Evolutionary conservation across 352 stramenopile genomes (phyloP).

Genomic region (Globisporangium heterothallicum): DNA sequence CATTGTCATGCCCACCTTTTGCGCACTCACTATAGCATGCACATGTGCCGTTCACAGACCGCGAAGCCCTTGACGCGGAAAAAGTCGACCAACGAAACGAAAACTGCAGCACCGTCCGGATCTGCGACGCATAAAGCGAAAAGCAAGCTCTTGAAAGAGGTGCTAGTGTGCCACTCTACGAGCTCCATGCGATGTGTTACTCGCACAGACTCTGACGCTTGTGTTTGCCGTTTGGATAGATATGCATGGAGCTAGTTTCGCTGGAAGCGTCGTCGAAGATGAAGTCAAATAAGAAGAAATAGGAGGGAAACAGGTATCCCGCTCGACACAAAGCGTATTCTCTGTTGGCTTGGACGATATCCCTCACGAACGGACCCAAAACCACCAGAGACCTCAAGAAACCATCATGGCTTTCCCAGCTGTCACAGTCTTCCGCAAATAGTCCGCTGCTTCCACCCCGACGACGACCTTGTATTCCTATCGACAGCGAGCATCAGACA

Average conservation of each 20-base stretch:
- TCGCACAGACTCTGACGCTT: neutral
- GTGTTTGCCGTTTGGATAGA: neutral
- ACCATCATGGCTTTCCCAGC: slow-evolving; percentile 19
- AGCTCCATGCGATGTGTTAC: too few species aligned
- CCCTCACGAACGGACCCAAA: too few species aligned
- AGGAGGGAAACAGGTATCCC: neutral
- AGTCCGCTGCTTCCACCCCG: slow-evolving; percentile 27
- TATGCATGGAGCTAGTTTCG: slow-evolving; percentile 18
- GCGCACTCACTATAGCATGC: too few species aligned
- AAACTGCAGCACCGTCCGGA: neutral
- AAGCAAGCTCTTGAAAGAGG: slow-evolving; percentile 14
- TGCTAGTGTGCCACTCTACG: too few species aligned
- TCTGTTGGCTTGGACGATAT: too few species aligned
- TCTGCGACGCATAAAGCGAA: slow-evolving; percentile 4
- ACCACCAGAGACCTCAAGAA: neutral
- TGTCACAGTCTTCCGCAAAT: slow-evolving; percentile 28
- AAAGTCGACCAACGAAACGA: neutral
- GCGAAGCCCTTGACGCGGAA: slow-evolving; percentile 2
- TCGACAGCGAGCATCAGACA: neutral
- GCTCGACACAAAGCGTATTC: too few species aligned
- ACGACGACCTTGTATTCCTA: slow-evolving; percentile 46
- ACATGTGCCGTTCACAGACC: neutral
- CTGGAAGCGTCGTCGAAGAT: slow-evolving; percentile 13
- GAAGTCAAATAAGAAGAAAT: slow-evolving; percentile 8
- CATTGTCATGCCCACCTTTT: too few species aligned